A percentile compares a stretch with the other conserved stretches of the same genome.
phyloP scores from a whole-genome alignment of 2,329 filamentous ascomycete species.

The Zymoseptoria ardabiliae region DNA sequence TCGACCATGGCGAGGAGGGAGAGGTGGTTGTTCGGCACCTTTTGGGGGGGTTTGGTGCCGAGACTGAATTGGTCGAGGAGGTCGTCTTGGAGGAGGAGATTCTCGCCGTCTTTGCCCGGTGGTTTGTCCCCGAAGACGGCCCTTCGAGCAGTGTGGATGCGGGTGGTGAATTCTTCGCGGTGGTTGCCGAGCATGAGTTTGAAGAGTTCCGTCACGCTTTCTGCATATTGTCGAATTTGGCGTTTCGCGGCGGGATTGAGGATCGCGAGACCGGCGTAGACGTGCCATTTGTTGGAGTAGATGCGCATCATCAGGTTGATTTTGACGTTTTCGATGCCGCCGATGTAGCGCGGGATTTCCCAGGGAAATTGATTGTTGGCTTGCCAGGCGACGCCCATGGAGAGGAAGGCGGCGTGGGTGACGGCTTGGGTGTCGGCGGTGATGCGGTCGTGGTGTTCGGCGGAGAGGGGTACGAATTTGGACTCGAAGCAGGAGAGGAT shows the following conservation, averaged over 20 bases:
- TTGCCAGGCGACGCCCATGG: constrained; percentile 97
- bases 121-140: constrained; percentile 50
- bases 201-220: constrained; percentile 86
- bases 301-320: constrained; percentile 97
- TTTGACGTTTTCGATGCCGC: constrained; percentile 98
- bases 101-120: constrained; percentile 34
- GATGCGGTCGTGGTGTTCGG: constrained; percentile 86
- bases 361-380: constrained; percentile 93
- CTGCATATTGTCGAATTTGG: constrained; percentile 91
- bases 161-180: constrained; percentile 60
- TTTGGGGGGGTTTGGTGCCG: constrained; percentile 58
- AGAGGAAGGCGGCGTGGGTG: constrained; percentile 89
- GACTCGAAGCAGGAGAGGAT: constrained; percentile 79
- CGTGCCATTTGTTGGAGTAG: constrained; percentile 98
- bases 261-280: constrained; percentile 94
- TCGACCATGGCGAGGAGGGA: constrained; percentile 94
- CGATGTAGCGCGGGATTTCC: constrained; percentile 91
- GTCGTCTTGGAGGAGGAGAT: constrained; percentile 68
- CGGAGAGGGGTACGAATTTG: constrained; percentile 80
- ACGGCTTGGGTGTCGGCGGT: constrained; percentile 98
- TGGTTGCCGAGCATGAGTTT: constrained; percentile 93
- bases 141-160: constrained; percentile 74
- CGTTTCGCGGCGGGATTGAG: constrained; percentile 86
- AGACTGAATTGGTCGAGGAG: constrained; percentile 85
- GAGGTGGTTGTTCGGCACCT: constrained; percentile 85